Conservation (phyloP, 192 early-diverging fungal species). For the Coemansia sp. region DNA sequence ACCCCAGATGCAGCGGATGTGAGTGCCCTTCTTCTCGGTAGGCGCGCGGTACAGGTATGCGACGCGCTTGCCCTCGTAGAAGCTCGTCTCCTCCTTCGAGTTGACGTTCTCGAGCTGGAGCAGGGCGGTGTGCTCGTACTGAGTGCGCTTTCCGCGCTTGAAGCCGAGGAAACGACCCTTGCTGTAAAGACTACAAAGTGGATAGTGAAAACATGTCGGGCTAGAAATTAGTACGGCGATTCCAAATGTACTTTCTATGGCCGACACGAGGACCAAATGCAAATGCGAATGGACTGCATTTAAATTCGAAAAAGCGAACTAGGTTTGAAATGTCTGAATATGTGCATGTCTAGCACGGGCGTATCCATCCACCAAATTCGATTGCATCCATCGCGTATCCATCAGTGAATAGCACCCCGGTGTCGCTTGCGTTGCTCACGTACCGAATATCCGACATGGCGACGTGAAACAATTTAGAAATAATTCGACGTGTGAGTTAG, state of each 20-base stretch:
- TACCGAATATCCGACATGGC: conserved; percentile 35
- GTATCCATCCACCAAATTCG: conserved; percentile 21
- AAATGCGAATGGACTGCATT: not conserved
- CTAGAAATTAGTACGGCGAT: not conserved
- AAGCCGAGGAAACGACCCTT: conserved; percentile 96
- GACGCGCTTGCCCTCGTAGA: conserved; percentile 98
- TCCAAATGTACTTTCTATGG: not conserved
- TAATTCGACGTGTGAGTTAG: conserved; percentile 27
- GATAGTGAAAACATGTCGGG: not conserved
- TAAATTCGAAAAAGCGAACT: not conserved
- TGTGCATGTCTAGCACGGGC: not conserved
- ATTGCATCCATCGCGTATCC: conserved; percentile 24
- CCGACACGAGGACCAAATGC: not conserved
- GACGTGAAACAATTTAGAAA: not conserved
- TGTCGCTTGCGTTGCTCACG: conserved; percentile 22
- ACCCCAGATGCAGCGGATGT: conserved; percentile 98
- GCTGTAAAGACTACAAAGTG: conserved; percentile 83
- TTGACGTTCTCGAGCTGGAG: conserved; percentile 91
- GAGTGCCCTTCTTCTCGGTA: conserved; percentile 82
- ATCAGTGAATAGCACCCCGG: not conserved
- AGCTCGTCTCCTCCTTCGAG: conserved; percentile 85
- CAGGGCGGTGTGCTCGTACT: conserved; percentile 86
- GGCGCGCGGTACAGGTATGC: conserved; percentile 97
- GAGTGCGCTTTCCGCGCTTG: conserved; percentile 90
- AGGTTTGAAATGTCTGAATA: not conserved